These are phyloP conservation scores for Nepenthes alata DNA, from an alignment of 179 eudicot genomes.

Conservation along the genomic window DNA sequence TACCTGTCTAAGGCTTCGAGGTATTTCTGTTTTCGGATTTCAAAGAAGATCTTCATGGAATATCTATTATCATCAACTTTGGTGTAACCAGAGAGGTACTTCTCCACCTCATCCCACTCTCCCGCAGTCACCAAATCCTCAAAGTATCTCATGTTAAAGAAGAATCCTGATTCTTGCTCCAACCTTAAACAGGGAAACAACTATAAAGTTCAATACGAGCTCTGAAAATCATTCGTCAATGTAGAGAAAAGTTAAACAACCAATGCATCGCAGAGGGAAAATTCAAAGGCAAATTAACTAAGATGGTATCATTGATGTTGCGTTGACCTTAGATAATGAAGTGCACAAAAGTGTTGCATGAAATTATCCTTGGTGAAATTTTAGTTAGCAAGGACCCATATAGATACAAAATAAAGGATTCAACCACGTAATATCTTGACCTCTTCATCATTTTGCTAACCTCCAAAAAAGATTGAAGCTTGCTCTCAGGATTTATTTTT, in stretches of 20 bases:
- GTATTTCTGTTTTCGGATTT: slow-evolving; percentile 40
- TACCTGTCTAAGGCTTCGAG: slow-evolving; percentile 38
- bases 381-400: no score
- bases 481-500: no score
- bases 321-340: not conserved
- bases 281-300: not conserved
- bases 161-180: slow-evolving; percentile 46
- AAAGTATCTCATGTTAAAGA: slow-evolving; percentile 36
- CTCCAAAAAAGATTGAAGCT: no score
- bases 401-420: no score
- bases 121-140: slow-evolving; percentile 32
- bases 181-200: slow-evolving; percentile 19
- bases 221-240: slow-evolving; percentile 32
- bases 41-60: slow-evolving; percentile 44
- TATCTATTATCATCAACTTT: slow-evolving; percentile 40
- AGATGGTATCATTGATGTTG: not conserved
- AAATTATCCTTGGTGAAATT: not conserved
- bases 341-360: not conserved
- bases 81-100: slow-evolving; percentile 38
- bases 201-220: slow-evolving; percentile 20
- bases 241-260: slow-evolving; percentile 32
- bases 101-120: slow-evolving; percentile 40
- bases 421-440: no score
- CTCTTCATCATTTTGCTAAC: no score
- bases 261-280: slow-evolving; percentile 18